Base-by-base conservation (phyloP, 495 filamentous ascomycete species). In the Aspergillus mulundensis region DNA sequence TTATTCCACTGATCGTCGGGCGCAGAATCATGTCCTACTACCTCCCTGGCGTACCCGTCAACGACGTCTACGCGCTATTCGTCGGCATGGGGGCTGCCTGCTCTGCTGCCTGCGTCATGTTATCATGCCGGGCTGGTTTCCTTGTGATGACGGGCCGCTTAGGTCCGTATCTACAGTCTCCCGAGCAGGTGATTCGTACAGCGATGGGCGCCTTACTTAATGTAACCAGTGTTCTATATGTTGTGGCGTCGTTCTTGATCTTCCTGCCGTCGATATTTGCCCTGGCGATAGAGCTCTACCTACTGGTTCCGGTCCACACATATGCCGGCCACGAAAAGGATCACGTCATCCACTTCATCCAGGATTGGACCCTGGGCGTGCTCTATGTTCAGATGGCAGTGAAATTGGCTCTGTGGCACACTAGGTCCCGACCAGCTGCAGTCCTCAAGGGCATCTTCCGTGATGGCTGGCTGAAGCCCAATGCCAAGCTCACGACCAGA, bases 21-120 rank as follows among this genome's bases (percentile, higher is more conserved):
- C 87, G 94, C 15, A 76, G 72, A 52, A 76, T 97, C 50, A 86
- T 96, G 64, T 78, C 83, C 23, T 68, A 75, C 7, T 73, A 88
- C 16, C 81, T 94, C 44, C 87, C 88, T 15, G 66, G 72, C 16
- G 76, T 86, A 36, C 82, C 84, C 18, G 84, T 90, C 66, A 97
- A 97, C 68, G 94, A 99, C 67, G 86, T 99, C 34, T 97, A 99
- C 67, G 93, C 95, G 11, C 95, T 96, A 69, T 94, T 89, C 45
- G 83, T 90, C 36, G 94, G 94, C 18, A 78, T 93, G 53, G 93
- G 91, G 64, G 74, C 89, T 16, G 78, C 94, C 23, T 88, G 88
- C 49, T 80, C 81, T 5, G 62, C 81, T 14, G 71, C 78, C 14
- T 92, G 89, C 66, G 61, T 77, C 24, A 59, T 81, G 10, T 65